Conservation (phyloP, 305 asterid genomes). For the Solanum hybrid region DNA sequence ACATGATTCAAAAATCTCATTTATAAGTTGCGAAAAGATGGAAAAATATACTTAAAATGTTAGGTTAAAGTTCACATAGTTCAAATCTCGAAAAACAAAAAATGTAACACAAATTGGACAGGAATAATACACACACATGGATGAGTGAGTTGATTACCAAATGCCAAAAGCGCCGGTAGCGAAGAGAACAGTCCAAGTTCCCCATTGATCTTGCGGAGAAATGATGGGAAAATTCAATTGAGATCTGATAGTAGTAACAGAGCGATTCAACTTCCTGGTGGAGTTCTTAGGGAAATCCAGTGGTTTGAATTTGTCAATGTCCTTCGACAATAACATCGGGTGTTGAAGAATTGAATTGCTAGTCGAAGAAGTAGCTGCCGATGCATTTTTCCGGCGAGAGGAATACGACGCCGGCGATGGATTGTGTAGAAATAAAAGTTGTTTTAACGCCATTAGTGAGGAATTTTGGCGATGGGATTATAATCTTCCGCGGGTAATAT, state of each 20-base stretch:
- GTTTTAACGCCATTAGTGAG: not conserved
- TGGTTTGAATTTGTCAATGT: not conserved
- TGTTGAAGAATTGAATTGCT: not conserved
- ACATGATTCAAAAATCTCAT: not conserved
- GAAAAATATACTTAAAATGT: not conserved
- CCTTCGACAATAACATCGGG: not conserved
- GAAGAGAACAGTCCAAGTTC: conserved; percentile 74
- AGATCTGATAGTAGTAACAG: conserved; percentile 20
- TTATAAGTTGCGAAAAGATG: not conserved
- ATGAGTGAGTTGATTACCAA: conserved; percentile 35
- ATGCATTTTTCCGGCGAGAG: not conserved
- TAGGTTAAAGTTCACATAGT: not conserved
- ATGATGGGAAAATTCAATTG: conserved; percentile 41
- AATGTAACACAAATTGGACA: not conserved
- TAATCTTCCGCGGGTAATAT: not conserved
- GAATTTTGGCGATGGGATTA: not conserved
- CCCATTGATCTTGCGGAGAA: conserved; percentile 84
- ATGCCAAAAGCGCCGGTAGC: conserved; percentile 70
- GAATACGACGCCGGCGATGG: not conserved
- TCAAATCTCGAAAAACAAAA: not conserved
- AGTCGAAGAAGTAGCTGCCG: not conserved
- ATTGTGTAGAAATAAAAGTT: not conserved
- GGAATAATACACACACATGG: not conserved
- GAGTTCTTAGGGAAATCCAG: not conserved
- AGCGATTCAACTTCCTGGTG: not conserved